phyloP scores from a whole-genome alignment of 306 rosid genomes.

The Astragalus membranaceus region DNA sequence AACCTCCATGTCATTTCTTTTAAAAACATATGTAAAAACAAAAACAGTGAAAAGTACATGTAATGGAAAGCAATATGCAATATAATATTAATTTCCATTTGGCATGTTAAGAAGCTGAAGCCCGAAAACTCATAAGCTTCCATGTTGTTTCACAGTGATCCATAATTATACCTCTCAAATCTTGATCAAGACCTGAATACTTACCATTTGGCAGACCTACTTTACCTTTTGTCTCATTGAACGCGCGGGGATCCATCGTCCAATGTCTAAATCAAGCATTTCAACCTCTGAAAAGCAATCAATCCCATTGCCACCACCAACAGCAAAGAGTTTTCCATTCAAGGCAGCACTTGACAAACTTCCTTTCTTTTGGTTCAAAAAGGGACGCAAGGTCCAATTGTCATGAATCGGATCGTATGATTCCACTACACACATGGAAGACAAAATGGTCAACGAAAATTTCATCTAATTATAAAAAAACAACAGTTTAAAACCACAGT shows the following conservation, averaged over 20 bases:
- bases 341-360: conserved; percentile 70
- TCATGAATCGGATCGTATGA: conserved; percentile 47
- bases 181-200: not conserved
- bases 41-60: not conserved
- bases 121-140: not conserved
- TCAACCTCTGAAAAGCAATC: conserved; percentile 67
- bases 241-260: conserved; percentile 66
- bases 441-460: conserved; percentile 1
- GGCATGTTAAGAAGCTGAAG: conserved; percentile 7
- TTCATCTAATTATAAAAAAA: not conserved
- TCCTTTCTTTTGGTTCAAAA: conserved; percentile 59
- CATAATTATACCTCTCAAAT: conserved; percentile 7
- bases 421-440: conserved; percentile 51
- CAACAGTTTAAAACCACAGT: not conserved
- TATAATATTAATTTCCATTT: not conserved
- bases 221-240: conserved; percentile 80
- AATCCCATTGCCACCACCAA: conserved; percentile 82
- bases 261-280: conserved; percentile 87
- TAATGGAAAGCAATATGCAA: not conserved
- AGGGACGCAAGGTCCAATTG: conserved; percentile 61
- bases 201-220: not conserved
- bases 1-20: not conserved
- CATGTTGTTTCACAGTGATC: not conserved
- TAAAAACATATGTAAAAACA: not conserved
- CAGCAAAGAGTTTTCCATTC: conserved; percentile 55